Percentiles rank a stretch among this genome's conserved stretches.
Evolutionary conservation across 192 early-diverging fungal species (phyloP).

Genomic region (Backusella circina): DNA sequence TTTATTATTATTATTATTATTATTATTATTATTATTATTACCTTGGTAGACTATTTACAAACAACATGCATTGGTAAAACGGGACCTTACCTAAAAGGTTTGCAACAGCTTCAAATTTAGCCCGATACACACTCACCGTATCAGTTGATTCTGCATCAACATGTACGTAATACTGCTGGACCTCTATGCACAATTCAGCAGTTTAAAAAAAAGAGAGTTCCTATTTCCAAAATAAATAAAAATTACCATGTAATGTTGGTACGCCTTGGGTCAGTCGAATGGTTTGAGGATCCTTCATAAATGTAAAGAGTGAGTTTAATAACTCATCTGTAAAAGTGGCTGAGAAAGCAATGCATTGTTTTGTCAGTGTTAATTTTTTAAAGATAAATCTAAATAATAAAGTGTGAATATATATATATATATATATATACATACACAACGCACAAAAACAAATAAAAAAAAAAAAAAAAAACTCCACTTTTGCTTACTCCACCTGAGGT

Average conservation of each 20-base stretch:
- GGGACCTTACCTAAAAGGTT: slow-evolving; percentile 42
- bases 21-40: neutral
- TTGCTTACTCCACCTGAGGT: slow-evolving; percentile 33
- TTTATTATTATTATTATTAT: neutral
- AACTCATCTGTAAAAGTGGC: slow-evolving; percentile 54
- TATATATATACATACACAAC: too few species aligned
- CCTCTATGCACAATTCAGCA: slow-evolving; percentile 32
- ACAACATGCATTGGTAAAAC: slow-evolving; percentile 62
- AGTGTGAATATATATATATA: neutral
- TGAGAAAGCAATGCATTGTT: slow-evolving; percentile 58
- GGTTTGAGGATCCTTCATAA: slow-evolving; percentile 46
- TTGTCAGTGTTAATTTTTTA: slow-evolving; percentile 31
- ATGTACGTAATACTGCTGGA: slow-evolving; percentile 47
- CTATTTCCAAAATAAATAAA: neutral
- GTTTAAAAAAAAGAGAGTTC: neutral
- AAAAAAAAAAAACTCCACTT: neutral
- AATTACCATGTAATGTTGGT: slow-evolving; percentile 50
- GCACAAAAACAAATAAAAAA: neutral
- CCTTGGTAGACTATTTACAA: slow-evolving; percentile 47
- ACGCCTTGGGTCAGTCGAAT: slow-evolving; percentile 44
- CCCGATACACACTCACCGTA: slow-evolving; percentile 34
- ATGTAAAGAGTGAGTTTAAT: slow-evolving; percentile 27
- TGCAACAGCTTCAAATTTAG: slow-evolving; percentile 44
- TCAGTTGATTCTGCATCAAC: slow-evolving; percentile 20
- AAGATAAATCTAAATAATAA: slow-evolving; percentile 33